phyloP scores from a whole-genome alignment of 2,329 filamentous ascomycete genomes.

The Aspergillus spinulosporus region DNA sequence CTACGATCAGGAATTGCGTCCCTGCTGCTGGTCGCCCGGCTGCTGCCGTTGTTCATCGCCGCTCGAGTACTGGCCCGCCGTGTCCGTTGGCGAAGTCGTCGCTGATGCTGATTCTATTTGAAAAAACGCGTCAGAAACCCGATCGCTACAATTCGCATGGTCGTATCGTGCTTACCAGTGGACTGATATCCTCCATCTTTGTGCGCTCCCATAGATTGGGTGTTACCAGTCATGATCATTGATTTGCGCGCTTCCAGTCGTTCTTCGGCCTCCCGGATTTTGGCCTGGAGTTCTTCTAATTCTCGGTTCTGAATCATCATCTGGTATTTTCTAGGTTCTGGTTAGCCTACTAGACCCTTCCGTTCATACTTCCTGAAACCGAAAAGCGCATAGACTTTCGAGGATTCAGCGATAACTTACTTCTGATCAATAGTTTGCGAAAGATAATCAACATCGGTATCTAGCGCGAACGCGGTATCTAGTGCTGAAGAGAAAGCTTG shows the following conservation, averaged over 20 bases:
- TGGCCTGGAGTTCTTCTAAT: conserved; percentile 80
- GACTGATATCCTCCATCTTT: conserved; percentile 24
- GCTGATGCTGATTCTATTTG: conserved; percentile 14
- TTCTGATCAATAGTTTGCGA: conserved; percentile 76
- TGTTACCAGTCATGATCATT: conserved; percentile 18
- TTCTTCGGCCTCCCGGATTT: conserved; percentile 80
- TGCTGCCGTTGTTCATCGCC: conserved; percentile 28
- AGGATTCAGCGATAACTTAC: conserved; percentile 53
- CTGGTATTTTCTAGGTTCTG: conserved; percentile 67
- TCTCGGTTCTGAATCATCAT: conserved; percentile 74
- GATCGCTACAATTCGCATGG: neutral
- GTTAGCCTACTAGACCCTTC: conserved; percentile 8
- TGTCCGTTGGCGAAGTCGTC: conserved; percentile 25
- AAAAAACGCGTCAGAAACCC: neutral
- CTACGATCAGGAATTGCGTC: conserved; percentile 21
- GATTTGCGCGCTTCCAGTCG: conserved; percentile 57
- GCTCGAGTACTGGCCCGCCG: conserved; percentile 25
- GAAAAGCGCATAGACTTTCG: conserved; percentile 1
- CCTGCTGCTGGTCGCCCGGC: conserved; percentile 10
- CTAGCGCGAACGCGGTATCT: conserved; percentile 85
- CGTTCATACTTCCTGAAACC: neutral
- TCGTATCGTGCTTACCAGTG: conserved; percentile 18
- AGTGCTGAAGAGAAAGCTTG: conserved; percentile 83
- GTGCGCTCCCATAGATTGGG: conserved; percentile 15
- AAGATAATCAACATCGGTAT: conserved; percentile 72